phyloP scores from a whole-genome alignment of 2,329 filamentous ascomycete species.

The Fonsecaea nubica region DNA sequence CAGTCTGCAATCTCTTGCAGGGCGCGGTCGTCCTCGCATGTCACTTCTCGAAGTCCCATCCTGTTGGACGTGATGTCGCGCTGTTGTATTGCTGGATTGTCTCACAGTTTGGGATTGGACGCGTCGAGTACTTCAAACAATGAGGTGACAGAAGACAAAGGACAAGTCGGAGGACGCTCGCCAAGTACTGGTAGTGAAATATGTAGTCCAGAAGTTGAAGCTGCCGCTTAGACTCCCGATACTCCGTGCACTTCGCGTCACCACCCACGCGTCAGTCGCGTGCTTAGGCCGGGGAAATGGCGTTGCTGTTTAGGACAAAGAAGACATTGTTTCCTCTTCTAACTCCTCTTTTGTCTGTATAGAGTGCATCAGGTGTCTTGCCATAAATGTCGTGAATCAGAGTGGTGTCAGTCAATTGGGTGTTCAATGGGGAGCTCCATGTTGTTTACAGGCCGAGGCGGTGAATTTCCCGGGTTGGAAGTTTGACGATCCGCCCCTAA shows the following conservation, averaged over 20 bases:
- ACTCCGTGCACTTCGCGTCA: conserved; percentile 37
- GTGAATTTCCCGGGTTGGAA: conserved; percentile 9
- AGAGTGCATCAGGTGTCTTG: not conserved
- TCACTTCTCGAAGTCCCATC: conserved; percentile 43
- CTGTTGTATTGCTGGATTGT: not conserved
- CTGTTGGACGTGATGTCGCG: not conserved
- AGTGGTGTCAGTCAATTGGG: conserved; percentile 2
- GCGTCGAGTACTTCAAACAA: not conserved
- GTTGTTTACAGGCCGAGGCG: conserved; percentile 31
- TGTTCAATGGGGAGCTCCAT: conserved; percentile 14
- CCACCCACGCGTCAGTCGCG: conserved; percentile 20
- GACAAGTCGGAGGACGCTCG: not conserved
- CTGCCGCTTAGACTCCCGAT: not conserved
- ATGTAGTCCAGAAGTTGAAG: conserved; percentile 6
- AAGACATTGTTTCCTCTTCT: not conserved
- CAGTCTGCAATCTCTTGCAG: conserved; percentile 71
- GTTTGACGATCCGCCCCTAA: conserved; percentile 36
- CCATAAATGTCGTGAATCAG: not conserved
- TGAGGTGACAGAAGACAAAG: not conserved
- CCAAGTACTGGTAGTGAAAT: not conserved
- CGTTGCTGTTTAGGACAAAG: conserved; percentile 2
- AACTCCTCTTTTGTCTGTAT: not conserved
- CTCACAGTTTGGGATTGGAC: not conserved
- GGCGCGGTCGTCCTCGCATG: conserved; percentile 56
- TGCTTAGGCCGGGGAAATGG: conserved; percentile 10